A percentile compares a stretch with the other conserved stretches of the same genome.
phyloP scores from a whole-genome alignment of 495 filamentous ascomycete species.

The Neurospora cerealis region DNA sequence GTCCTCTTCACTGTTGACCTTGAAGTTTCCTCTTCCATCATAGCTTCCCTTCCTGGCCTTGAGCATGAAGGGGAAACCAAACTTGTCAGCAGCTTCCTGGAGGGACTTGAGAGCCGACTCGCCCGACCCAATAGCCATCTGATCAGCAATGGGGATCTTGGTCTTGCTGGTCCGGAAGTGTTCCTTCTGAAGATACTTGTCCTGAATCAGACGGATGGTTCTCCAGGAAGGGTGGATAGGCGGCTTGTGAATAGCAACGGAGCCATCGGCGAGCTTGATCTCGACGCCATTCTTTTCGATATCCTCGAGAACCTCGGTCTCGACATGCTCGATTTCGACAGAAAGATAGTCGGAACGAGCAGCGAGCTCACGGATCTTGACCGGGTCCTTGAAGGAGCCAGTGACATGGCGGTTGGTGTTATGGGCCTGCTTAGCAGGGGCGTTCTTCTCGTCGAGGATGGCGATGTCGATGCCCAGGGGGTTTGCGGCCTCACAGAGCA shows the following conservation, averaged over 20 bases:
- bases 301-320: constrained; percentile 84
- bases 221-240: constrained; percentile 79
- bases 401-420: constrained; percentile 61
- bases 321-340: constrained; percentile 96
- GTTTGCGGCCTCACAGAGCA: constrained; percentile 90
- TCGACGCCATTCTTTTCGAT: constrained; percentile 50
- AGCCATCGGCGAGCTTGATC: constrained; percentile 34
- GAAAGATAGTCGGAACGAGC: constrained; percentile 73
- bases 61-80: constrained; percentile 88
- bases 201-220: constrained; percentile 86
- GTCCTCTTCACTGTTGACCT: constrained; percentile 56
- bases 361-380: constrained; percentile 68
- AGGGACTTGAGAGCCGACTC: constrained; percentile 47
- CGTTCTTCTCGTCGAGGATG: constrained; percentile 67
- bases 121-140: constrained; percentile 45
- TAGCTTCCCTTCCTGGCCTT: constrained; percentile 91
- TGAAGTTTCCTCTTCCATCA: constrained; percentile 87
- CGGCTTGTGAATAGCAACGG: constrained; percentile 30
- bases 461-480: constrained; percentile 72
- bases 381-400: constrained; percentile 75
- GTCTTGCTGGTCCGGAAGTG: constrained; percentile 49
- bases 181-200: constrained; percentile 90
- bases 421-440: constrained; percentile 89
- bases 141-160: constrained; percentile 61
- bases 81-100: constrained; percentile 47